Conservation (phyloP, 495 filamentous ascomycete genomes). For the Hypomontagnella submonticulosa region DNA sequence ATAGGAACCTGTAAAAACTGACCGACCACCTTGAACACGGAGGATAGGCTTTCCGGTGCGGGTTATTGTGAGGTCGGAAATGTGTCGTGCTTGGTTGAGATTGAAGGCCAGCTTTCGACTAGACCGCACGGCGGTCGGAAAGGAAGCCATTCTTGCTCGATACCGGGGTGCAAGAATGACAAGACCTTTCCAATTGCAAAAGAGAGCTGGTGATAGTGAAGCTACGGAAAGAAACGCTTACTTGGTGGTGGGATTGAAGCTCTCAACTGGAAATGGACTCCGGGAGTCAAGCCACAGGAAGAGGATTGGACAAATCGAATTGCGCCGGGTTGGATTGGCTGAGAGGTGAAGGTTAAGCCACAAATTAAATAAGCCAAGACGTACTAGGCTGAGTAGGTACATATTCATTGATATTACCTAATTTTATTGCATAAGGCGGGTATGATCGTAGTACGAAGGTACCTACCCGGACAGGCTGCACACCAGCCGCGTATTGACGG, state of each 20-base stretch:
- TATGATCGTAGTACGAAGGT: conserved; percentile 16
- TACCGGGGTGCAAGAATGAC: conserved; percentile 50
- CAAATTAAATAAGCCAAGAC: conserved; percentile 23
- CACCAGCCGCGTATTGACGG: conserved; percentile 47
- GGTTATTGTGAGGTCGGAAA: conserved; percentile 85
- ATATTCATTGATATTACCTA: conserved; percentile 3
- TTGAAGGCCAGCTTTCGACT: conserved; percentile 49
- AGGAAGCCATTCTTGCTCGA: conserved; percentile 58
- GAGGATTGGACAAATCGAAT: conserved; percentile 11
- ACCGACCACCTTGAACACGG: conserved; percentile 85
- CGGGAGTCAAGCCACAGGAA: conserved; percentile 39
- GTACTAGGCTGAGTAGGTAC: conserved; percentile 2
- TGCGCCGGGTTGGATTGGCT: conserved; percentile 27
- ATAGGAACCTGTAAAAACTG: conserved; percentile 46
- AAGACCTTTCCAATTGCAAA: conserved; percentile 46
- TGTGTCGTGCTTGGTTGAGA: conserved; percentile 46
- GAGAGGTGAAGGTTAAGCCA: conserved; percentile 21
- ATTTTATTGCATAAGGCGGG: too few relatives aligned
- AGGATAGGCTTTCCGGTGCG: conserved; percentile 88
- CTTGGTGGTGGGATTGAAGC: conserved; percentile 43
- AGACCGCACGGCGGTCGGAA: conserved; percentile 61
- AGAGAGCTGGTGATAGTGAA: conserved; percentile 35
- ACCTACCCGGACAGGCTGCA: conserved; percentile 46
- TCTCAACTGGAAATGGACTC: conserved; percentile 11
- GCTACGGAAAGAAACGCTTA: conserved; percentile 22